Percentiles rank a stretch among this genome's conserved stretches.
Conservation (phyloP, 2,329 filamentous ascomycete genomes). For the Botryotinia convoluta region DNA sequence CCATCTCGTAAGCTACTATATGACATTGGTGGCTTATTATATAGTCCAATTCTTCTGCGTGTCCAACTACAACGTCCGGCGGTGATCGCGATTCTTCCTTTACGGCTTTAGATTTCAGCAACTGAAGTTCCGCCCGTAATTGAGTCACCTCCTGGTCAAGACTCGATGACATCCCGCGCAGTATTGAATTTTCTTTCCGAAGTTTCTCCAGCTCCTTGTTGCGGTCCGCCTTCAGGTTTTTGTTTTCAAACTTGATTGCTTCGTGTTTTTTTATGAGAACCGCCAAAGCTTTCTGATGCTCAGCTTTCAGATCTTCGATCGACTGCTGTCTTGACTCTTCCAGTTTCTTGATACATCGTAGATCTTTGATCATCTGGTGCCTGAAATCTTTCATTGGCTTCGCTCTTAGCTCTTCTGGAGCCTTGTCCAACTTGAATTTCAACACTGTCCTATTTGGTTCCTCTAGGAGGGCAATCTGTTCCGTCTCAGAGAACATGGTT, state of each 20-base stretch:
- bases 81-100: too few relatives aligned
- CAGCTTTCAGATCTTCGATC: not conserved
- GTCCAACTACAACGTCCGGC: too few relatives aligned
- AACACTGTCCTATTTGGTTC: not conserved
- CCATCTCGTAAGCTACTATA: too few relatives aligned
- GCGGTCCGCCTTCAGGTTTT: not conserved
- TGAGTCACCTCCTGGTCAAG: not conserved
- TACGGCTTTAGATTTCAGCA: too few relatives aligned
- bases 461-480: too few relatives aligned
- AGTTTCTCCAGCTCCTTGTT: slow-evolving; percentile 5
- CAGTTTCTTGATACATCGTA: not conserved
- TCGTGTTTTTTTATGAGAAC: not conserved
- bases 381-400: not conserved
- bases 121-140: not conserved
- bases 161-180: not conserved
- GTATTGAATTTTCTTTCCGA: not conserved
- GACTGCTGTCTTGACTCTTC: not conserved
- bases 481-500: too few relatives aligned
- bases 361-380: not conserved
- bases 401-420: not conserved
- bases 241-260: slow-evolving; percentile 9
- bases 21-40: too few relatives aligned
- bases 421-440: not conserved
- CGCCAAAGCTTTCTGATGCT: not conserved
- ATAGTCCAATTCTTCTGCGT: too few relatives aligned